Conservation (phyloP, 2,329 filamentous ascomycete species). For the Colletotrichum sp. region DNA sequence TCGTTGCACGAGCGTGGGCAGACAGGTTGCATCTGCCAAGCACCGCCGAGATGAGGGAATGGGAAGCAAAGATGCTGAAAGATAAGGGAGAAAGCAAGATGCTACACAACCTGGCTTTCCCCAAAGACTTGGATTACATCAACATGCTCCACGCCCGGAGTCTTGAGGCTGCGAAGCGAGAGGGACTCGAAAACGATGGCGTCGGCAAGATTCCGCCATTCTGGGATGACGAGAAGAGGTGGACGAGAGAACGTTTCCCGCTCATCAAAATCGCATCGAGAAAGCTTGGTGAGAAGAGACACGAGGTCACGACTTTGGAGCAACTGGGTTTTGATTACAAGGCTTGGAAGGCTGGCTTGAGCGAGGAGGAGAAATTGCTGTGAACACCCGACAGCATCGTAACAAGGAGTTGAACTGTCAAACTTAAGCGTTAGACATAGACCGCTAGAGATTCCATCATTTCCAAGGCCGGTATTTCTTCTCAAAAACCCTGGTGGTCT, state of each 20-base stretch:
- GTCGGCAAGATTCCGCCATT: slow-evolving; percentile 41
- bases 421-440: neutral
- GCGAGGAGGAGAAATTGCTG: neutral
- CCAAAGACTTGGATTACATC: slow-evolving; percentile 64
- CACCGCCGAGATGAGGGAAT: slow-evolving; percentile 60
- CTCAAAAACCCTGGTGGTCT: neutral
- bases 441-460: fast-evolving
- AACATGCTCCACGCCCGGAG: slow-evolving; percentile 60
- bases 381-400: neutral
- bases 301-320: slow-evolving; percentile 37
- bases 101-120: slow-evolving; percentile 49
- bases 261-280: slow-evolving; percentile 45
- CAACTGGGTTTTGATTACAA: slow-evolving; percentile 56
- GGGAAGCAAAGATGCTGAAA: slow-evolving; percentile 62
- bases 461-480: fast-evolving
- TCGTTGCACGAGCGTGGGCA: slow-evolving; percentile 71
- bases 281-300: slow-evolving; percentile 37
- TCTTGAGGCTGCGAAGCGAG: slow-evolving; percentile 34
- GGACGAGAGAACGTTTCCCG: slow-evolving; percentile 44
- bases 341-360: slow-evolving; percentile 28
- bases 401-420: neutral
- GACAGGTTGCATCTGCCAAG: slow-evolving; percentile 63
- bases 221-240: slow-evolving; percentile 44
- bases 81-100: slow-evolving; percentile 46
- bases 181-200: slow-evolving; percentile 39